These are phyloP conservation scores for Omphalotus olearius DNA, from an alignment of 1,284 basidiomycete species.

Conservation along the genomic window DNA sequence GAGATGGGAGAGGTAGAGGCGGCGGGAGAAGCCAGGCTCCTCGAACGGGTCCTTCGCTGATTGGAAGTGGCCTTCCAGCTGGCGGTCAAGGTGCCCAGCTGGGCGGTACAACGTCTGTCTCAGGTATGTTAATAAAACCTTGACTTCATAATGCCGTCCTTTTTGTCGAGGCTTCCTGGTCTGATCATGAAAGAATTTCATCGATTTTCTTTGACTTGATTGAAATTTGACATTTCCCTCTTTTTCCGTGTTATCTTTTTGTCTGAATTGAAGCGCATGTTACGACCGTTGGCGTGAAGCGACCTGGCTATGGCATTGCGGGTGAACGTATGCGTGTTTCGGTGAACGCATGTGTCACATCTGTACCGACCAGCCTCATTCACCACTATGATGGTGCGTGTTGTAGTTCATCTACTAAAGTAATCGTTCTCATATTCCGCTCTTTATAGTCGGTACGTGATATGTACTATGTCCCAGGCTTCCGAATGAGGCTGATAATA, in stretches of 20 bases:
- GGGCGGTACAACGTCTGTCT: no score
- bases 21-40: not conserved
- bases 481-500: no score
- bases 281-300: constrained; percentile 56
- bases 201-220: no score
- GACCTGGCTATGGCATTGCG: constrained; percentile 55
- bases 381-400: constrained; percentile 71
- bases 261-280: constrained; percentile 33
- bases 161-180: no score
- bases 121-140: no score
- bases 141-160: no score
- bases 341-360: constrained; percentile 62
- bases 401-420: not conserved
- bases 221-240: no score
- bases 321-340: constrained; percentile 48
- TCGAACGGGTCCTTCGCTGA: no score
- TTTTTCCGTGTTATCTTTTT: no score
- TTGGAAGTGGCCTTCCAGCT: no score
- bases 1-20: not conserved
- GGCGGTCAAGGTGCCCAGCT: no score
- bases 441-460: not conserved
- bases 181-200: no score
- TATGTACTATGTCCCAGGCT: not conserved
- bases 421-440: not conserved
- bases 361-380: constrained; percentile 57